Base-by-base conservation (phyloP, 495 filamentous ascomycete genomes). In the Tuber umbilicatum region DNA sequence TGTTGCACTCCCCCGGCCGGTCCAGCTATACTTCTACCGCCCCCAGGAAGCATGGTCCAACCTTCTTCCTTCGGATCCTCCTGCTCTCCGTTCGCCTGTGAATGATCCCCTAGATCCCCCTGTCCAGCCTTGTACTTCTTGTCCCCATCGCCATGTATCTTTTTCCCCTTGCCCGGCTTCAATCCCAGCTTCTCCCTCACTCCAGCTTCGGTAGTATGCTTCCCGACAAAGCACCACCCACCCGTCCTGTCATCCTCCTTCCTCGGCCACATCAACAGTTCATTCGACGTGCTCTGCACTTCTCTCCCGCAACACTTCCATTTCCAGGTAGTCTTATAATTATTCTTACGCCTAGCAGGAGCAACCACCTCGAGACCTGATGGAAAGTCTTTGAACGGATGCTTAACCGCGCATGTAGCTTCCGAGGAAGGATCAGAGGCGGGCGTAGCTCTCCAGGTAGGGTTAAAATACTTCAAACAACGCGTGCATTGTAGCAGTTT, bases 211-310 rank as follows among this genome's bases (percentile, higher is more conserved):
- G 79, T 81, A 5, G 80, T 81, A 55, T 81, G 80, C 67, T 79
- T 81, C 17, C 80, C 80, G 7, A 81, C 80, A 64, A 81, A 81
- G 55, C 80, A 81, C 80, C 80, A 81, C 19, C 80, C 80, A 16
- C 79, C 79, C 1, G 80, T 81, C 45, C 76, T 74, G 43, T 81
- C 80, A 69, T 81, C 80, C 55, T 81, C 80, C 47, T 81, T 79
- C 68, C 79, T 70, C 1, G 80, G 80, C 76, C 73, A 81, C 72
- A 81, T 69, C 41, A 73, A 42, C 5, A 76, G 40, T n/a, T 81
- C 79, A 35, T 81, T 80, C 68, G 72, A 76, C 3, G 75, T 75
- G 40, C 79, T 81, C 69, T 81, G 80, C 5, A 81, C 75, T 50
- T 81, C 80, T 40, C 80, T 70, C 23, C 80, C 80, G 67, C 80